Evolutionary conservation across 163 green algal genomes (phyloP), one percentile per base, ranked within the genome.

Genomic region (Chlamydomonas reinhardtii): DNA sequence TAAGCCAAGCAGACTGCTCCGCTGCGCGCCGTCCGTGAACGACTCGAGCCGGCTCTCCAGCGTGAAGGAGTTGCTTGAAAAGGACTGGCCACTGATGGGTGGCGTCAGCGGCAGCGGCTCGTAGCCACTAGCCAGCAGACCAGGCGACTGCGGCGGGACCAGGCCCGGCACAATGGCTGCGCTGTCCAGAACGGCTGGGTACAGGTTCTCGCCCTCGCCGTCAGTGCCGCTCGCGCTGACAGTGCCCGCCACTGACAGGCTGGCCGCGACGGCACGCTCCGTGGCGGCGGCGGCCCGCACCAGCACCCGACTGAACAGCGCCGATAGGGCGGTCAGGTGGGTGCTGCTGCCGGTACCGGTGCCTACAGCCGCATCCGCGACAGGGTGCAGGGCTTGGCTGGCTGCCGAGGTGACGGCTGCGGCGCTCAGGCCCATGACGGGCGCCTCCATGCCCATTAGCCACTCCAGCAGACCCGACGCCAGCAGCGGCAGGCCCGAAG

Each of bases 401-500:
- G 56, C 35, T 12, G 24, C 2, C 37, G 12, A 27, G 39, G 39
- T 27, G 6, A 29, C 2, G 29, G 37, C 39, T 29, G 56, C 62
- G 1, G 35, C 17, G 15, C 2, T 31, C 29, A 35, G 34, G 34
- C 37, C 64, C 32, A 59, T 14, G 5, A 43, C 34, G 5, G 76
- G 77, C n/a, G 32, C 69, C 68, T 77, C 52, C 68, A 78, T 43
- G 24, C 5, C 32, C 48, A 77, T 43, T 32, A 85, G 35, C 79
- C 68, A 77, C 34, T 77, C 52, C 34, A 85, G 37, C 22, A 85
- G 68, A 0, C 68, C 68, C 4, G 24, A 52, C 2, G 79, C 52
- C 17, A 85, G 68, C 29, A 62, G 22, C 0, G 22, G 20, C 1
- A 77, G 52, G 14, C 79, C 79, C 6, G 79, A 72, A 2, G 79